Base-by-base conservation (phyloP, 306 rosid genomes). In the Corylus americana region DNA sequence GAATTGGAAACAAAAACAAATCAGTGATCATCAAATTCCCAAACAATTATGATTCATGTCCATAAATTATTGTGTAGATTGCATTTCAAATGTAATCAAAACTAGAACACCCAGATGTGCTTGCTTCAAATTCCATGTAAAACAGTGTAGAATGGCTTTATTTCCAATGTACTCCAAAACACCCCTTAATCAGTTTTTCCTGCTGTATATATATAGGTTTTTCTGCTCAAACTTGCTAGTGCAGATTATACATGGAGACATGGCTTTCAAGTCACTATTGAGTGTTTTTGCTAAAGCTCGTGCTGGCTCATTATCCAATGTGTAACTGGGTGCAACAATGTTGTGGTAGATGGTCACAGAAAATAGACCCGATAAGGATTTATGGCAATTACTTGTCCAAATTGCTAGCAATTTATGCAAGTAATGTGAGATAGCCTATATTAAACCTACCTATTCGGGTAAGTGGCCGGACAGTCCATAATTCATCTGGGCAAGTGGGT, bases 101-200 rank as follows among this genome's bases (percentile, higher is more conserved):
- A 45, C 37, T 7, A 4, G 9, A 76, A 64, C 20, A 81, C 73
- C 66, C 2, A 76, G 69, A 82, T 66, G 70, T 4, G 35, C 37
- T 72, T 29, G 77, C 47, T 70, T 76, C 59, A 35, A 74, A 48
- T 55, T 48, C 64, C 71, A 55, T 78, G 76, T 12, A 48, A 18
- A 83, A 63, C 71, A 39, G 55, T n/a, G 45, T 75, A 14, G 5
- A 37, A 66, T 64, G 74, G 35, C 18, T 76, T 58, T 3, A 18
- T 50, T 57, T 51, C 37, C 77, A 12, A 3, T 14, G 61, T 57
- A 68, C 66, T 12, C 42, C 70, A 54, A 55, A 63, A 31, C 48
- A 42, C 50, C 48, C 22, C 45, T 0, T 54, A 8, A 8, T 50
- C 10, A 4, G 61, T 61, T 73, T 47, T 75, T 75, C 31, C 47